Conservation (phyloP, 163 green algal genomes). For the Scenedesmus sp. region DNA sequence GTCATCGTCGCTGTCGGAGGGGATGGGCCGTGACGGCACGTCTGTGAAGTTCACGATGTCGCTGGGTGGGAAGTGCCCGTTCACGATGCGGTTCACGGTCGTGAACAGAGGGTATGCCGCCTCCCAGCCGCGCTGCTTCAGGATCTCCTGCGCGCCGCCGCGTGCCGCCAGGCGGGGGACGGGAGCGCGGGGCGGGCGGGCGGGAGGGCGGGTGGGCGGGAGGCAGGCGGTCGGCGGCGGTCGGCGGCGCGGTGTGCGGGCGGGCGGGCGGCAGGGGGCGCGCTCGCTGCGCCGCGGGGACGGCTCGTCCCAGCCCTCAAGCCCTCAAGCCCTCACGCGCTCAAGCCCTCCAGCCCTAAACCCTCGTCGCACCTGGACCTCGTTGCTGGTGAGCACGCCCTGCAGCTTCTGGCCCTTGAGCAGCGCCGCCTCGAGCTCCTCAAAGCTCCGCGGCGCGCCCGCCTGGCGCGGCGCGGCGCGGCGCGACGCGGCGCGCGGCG, state of each 20-base stretch:
- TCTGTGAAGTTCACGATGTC: conserved; percentile 40
- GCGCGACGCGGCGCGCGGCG: no score
- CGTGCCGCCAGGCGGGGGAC: no score
- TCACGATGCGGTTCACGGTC: conserved; percentile 43
- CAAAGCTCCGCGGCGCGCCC: conserved; percentile 55
- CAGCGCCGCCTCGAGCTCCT: conserved; percentile 72
- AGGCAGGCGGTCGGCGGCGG: no score
- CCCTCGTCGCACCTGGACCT: conserved; percentile 79
- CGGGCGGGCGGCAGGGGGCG: no score
- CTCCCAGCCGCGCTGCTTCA: conserved; percentile 53
- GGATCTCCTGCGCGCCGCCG: conserved; percentile 50
- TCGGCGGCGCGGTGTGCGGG: no score
- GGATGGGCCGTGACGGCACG: no score
- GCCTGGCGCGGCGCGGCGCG: conserved; percentile 29
- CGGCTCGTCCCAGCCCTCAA: not conserved
- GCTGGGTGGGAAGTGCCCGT: conserved; percentile 14
- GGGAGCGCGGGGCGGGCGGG: no score
- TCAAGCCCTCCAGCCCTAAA: not conserved
- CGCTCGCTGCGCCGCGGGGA: not conserved
- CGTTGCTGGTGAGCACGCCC: conserved; percentile 80
- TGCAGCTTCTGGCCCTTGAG: conserved; percentile 87
- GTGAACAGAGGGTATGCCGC: conserved; percentile 62
- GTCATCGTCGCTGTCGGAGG: no score
- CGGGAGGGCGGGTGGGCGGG: no score
- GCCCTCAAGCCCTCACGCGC: not conserved